Evolutionary conservation across 768 basidiomycete genomes (phyloP), one percentile per base, ranked within the genome.

Genomic region (Rhodotorula babjevae): DNA sequence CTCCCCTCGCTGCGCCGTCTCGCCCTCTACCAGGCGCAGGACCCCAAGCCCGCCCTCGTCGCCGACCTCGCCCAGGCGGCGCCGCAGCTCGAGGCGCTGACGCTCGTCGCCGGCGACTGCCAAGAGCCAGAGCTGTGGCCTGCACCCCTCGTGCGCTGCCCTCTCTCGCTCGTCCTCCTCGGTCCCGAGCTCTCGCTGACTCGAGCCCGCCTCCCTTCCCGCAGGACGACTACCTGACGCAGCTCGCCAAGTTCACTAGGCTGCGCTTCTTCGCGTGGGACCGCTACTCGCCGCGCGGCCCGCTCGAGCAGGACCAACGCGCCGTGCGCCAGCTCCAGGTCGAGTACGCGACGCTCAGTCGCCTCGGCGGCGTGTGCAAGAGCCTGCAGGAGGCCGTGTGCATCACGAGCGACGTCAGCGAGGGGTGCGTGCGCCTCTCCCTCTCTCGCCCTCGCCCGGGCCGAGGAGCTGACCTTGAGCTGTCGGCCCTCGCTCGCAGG

Each of bases 211-310:
- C 8, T 19, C 42, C 42, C 42, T 42, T 42, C 19, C 2, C 15
- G 6, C 53, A 71, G 69, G 69, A 71, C 0, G 66, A 61, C 8
- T 74, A 74, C 66, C 57, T 71, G 47, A 33, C 73, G 8, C 40
- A 27, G 31, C 69, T 74, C 6, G 14, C 46, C 11, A 42, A 27
- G 11, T 50, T 74, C 55, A 36, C 50, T 27, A 11, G n/a, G 4
- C 66, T 74, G 33, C 52, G 47, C 46, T 74, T 74, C 50, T 74
- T 64, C 55, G 73, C 73, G 23, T 71, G n/a, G 23, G 73, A 74
- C 46, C 73, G 66, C 29, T 53, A 16, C 3, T 33, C 69, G 10
- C 63, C 59, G 27, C 58, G 18, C 47, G 42, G n/a, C 15, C 29
- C 58, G 33, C 31, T 36, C 53, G 57, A 25, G 29, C 16, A n/a